phyloP scores from a whole-genome alignment of 164 flowering plant genomes.

The Magnolia changhungtana region DNA sequence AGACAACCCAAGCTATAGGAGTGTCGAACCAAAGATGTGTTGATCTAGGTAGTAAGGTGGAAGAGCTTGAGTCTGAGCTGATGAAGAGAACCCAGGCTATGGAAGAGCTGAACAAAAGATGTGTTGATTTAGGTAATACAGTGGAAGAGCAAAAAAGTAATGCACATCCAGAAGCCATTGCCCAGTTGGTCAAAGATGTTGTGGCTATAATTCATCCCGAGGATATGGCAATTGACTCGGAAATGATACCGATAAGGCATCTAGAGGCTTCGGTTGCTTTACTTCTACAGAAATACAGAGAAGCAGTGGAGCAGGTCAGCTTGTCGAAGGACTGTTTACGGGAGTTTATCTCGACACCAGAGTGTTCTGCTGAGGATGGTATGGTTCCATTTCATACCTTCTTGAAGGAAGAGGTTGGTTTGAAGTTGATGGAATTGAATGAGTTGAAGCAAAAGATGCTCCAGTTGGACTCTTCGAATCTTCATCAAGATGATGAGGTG shows the following conservation, averaged over 20 bases:
- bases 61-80: constrained; percentile 34
- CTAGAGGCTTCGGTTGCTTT: constrained; percentile 45
- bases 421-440: constrained; percentile 33
- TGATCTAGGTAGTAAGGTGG: constrained; percentile 13
- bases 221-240: constrained; percentile 21
- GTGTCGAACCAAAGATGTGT: constrained; percentile 37
- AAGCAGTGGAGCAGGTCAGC: constrained; percentile 34
- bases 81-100: constrained; percentile 22
- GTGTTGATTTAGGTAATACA: constrained; percentile 22
- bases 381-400: constrained; percentile 6
- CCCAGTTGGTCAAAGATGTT: constrained; percentile 46
- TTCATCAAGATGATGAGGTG: constrained; percentile 54
- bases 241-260: constrained; percentile 29
- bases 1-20: constrained; percentile 29
- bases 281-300: constrained; percentile 56
- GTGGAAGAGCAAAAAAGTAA: neutral
- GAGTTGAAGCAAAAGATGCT: constrained; percentile 45
- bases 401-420: constrained; percentile 36
- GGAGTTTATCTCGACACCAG: constrained; percentile 8
- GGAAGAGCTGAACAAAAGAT: constrained; percentile 41
- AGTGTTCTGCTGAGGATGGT: constrained; percentile 2
- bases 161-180: constrained; percentile 18
- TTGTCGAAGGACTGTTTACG: constrained; percentile 14
- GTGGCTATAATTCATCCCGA: constrained; percentile 35
- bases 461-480: constrained; percentile 34